A percentile compares a stretch with the other conserved stretches of the same genome.
Conservation (phyloP, 2,329 filamentous ascomycete species). For the Helotiales sp. region DNA sequence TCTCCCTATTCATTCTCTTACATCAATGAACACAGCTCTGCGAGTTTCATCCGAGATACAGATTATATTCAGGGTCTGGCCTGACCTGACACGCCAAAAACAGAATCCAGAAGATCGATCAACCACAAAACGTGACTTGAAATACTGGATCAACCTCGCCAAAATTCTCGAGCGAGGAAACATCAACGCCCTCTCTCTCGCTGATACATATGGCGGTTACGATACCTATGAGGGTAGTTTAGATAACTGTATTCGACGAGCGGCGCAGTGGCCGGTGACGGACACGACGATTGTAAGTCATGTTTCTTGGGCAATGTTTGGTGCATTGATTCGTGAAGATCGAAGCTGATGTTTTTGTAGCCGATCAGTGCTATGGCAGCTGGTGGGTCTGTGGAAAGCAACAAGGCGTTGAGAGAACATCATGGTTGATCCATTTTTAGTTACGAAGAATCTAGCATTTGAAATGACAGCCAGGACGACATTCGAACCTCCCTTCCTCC, state of each 20-base stretch:
- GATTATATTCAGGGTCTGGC: not conserved
- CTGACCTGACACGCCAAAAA: not conserved
- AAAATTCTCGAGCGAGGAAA: slow-evolving; percentile 64
- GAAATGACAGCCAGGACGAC: slow-evolving; percentile 70
- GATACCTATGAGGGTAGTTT: slow-evolving; percentile 67
- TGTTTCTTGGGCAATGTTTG: too few relatives aligned
- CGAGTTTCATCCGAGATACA: too few relatives aligned
- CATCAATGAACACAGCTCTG: too few relatives aligned
- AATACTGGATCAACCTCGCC: slow-evolving; percentile 69
- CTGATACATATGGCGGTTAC: slow-evolving; percentile 63
- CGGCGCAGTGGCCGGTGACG: slow-evolving; percentile 73
- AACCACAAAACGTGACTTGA: slow-evolving; percentile 61
- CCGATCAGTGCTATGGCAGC: slow-evolving; percentile 71
- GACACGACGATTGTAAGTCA: slow-evolving; percentile 64
- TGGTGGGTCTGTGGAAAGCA: not conserved
- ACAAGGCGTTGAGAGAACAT: too few relatives aligned
- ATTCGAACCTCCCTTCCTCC: slow-evolving; percentile 68
- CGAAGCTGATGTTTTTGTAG: slow-evolving; percentile 42
- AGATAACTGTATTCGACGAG: slow-evolving; percentile 63
- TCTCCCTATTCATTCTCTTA: too few relatives aligned
- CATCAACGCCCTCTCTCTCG: slow-evolving; percentile 69
- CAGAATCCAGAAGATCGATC: slow-evolving; percentile 66
- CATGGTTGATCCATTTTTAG: slow-evolving; percentile 35
- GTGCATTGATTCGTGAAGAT: too few relatives aligned
- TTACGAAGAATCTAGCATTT: slow-evolving; percentile 67